These are phyloP conservation scores for Sungouiella thailandica DNA, from an alignment of 805 yeast species.

Conservation along the genomic window DNA sequence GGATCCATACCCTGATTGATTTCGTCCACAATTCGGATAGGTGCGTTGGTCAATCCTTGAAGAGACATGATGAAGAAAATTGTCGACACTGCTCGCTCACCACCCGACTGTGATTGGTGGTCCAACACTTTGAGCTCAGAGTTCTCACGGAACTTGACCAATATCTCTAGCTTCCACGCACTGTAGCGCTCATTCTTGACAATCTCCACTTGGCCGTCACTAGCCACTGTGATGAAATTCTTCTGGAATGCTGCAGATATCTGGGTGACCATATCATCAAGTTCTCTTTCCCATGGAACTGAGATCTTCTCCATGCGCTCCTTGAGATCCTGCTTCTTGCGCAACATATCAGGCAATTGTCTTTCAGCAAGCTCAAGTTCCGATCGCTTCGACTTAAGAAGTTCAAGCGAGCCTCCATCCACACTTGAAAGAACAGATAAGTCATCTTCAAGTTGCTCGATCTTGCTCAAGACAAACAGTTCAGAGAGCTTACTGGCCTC, in stretches of 20 bases:
- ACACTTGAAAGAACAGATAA: slow-evolving; percentile 32
- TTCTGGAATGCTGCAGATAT: slow-evolving; percentile 64
- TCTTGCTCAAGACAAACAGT: slow-evolving; percentile 30
- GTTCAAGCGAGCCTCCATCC: slow-evolving; percentile 33
- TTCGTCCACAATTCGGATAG: slow-evolving; percentile 94
- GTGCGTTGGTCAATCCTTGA: slow-evolving; percentile 83
- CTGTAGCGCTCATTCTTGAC: slow-evolving; percentile 48
- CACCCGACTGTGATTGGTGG: slow-evolving; percentile 93
- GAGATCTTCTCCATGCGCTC: slow-evolving; percentile 35
- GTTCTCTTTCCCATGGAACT: slow-evolving; percentile 55
- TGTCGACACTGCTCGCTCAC: slow-evolving; percentile 94
- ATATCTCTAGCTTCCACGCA: slow-evolving; percentile 80
- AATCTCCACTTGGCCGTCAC: slow-evolving; percentile 78
- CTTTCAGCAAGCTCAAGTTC: slow-evolving; percentile 30
- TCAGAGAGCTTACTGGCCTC: slow-evolving; percentile 34
- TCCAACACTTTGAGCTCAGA: slow-evolving; percentile 68
- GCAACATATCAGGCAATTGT: slow-evolving; percentile 33
- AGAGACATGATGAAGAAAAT: slow-evolving; percentile 85
- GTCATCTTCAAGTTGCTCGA: slow-evolving; percentile 46
- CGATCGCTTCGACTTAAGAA: slow-evolving; percentile 34
- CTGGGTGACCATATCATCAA: slow-evolving; percentile 45
- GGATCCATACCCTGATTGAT: slow-evolving; percentile 99
- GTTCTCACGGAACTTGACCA: slow-evolving; percentile 79
- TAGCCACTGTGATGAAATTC: slow-evolving; percentile 70
- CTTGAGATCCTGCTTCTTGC: slow-evolving; percentile 23